Percentiles rank a stretch among this genome's conserved stretches.
Conservation (phyloP, 1,284 basidiomycete species). For the Caloboletus inedulis region DNA sequence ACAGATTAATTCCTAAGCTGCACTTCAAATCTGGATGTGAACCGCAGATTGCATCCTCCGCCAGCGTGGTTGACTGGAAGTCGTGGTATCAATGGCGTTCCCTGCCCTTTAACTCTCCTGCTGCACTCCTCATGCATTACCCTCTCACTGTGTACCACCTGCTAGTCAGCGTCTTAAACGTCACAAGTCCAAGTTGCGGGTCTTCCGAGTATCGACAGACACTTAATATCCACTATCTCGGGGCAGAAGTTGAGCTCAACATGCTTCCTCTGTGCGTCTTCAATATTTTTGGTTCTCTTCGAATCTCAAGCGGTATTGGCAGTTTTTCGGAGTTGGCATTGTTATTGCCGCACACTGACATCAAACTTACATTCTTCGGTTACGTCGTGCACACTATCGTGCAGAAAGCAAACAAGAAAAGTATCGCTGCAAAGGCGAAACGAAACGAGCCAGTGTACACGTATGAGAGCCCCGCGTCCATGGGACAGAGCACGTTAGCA, state of each 20-base stretch:
- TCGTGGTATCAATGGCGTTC: slow-evolving; percentile 42
- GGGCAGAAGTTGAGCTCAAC: slow-evolving; percentile 42
- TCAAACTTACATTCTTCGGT: slow-evolving; percentile 39
- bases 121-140: slow-evolving; percentile 40
- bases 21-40: slow-evolving; percentile 29
- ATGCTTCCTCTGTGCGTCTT: slow-evolving; percentile 41
- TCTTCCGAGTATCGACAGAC: slow-evolving; percentile 22
- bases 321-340: slow-evolving; percentile 44
- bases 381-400: slow-evolving; percentile 32
- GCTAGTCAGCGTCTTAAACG: slow-evolving; percentile 33
- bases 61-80: slow-evolving; percentile 36
- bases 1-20: slow-evolving; percentile 33
- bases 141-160: slow-evolving; percentile 40
- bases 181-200: slow-evolving; percentile 30
- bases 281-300: neutral
- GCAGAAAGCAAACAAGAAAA: slow-evolving; percentile 27
- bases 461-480: slow-evolving; percentile 37
- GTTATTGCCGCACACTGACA: slow-evolving; percentile 41
- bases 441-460: slow-evolving; percentile 32
- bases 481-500: slow-evolving; percentile 32
- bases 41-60: slow-evolving; percentile 23
- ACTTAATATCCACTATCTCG: slow-evolving; percentile 37
- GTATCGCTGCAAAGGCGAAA: slow-evolving; percentile 27
- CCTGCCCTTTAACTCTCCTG: slow-evolving; percentile 39
- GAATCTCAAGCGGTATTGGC: neutral